Evolutionary conservation across 495 filamentous ascomycete species (phyloP).

Genomic region (Tuber magnatum): DNA sequence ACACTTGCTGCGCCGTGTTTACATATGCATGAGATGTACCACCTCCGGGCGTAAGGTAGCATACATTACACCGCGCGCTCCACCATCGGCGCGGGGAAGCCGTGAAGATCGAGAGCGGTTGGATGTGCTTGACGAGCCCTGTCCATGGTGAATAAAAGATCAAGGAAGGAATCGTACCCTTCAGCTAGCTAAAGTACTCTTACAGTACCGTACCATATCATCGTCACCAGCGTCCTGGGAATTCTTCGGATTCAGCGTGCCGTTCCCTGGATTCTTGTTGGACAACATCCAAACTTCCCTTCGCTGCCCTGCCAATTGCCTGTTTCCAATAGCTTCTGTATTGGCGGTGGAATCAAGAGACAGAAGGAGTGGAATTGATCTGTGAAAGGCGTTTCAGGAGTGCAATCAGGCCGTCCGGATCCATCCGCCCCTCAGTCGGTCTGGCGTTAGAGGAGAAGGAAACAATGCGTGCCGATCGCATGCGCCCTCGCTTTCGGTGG

Average conservation of each 20-base stretch:
- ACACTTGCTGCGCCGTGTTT: slow-evolving; percentile 2
- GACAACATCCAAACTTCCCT: background rate
- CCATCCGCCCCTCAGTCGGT: background rate
- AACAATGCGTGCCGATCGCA: background rate
- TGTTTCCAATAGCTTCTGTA: background rate
- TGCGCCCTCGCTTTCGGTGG: background rate
- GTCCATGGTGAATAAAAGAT: slow-evolving; percentile 33
- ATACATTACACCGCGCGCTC: background rate
- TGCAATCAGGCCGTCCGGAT: background rate
- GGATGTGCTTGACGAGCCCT: slow-evolving; percentile 15
- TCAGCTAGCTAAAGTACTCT: slow-evolving; percentile 19
- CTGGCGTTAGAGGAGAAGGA: background rate
- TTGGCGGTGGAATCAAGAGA: background rate
- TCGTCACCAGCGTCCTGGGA: slow-evolving; percentile 8
- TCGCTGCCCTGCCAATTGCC: background rate
- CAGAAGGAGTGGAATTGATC: background rate
- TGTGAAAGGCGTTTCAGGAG: background rate
- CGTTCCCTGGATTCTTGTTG: background rate
- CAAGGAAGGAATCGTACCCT: slow-evolving; percentile 30
- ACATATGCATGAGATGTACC: slow-evolving; percentile 3
- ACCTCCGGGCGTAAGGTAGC: slow-evolving; percentile 11
- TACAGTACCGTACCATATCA: background rate
- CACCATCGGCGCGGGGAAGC: slow-evolving; percentile 6
- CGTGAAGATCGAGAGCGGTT: slow-evolving; percentile 10
- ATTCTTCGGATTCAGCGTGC: slow-evolving; percentile 7